These are phyloP conservation scores for Zanthoxylum bungeanum DNA, from an alignment of 345 rosid genomes.

Conservation along the genomic window DNA sequence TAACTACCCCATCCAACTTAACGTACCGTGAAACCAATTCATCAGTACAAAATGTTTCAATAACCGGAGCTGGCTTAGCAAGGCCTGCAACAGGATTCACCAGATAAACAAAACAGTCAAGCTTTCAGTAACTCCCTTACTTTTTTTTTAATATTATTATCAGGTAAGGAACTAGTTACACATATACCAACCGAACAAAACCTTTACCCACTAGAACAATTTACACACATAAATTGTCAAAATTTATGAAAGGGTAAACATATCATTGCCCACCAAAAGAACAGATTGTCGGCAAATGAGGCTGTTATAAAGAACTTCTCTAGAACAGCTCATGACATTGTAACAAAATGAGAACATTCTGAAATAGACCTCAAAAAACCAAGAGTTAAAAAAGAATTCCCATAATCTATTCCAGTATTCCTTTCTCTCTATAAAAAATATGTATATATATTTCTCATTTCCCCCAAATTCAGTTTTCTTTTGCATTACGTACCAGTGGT, in stretches of 20 bases:
- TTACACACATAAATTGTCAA: no score
- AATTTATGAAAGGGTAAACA: not conserved
- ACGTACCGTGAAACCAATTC: conserved; percentile 55
- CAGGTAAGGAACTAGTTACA: not conserved
- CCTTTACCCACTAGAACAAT: no score
- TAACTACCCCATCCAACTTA: conserved; percentile 76
- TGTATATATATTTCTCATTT: no score
- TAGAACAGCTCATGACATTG: not conserved
- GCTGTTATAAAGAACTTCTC: not conserved
- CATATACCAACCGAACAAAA: no score
- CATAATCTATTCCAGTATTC: not conserved
- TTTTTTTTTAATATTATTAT: no score
- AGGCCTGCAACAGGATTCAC: conserved; percentile 46
- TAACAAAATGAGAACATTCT: not conserved
- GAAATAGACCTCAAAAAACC: no score
- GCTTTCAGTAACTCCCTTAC: not conserved
- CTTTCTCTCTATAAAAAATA: not conserved
- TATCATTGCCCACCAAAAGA: not conserved
- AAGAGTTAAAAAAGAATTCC: not conserved
- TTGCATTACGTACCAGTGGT: conserved; percentile 54
- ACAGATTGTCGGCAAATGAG: not conserved
- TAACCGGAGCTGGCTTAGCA: conserved; percentile 76
- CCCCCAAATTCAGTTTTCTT: no score
- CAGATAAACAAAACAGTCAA: not conserved
- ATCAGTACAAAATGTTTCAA: conserved; percentile 68